Percentiles rank a stretch among this genome's conserved stretches.
These are phyloP conservation scores for Kazachstania taianensis DNA, from an alignment of 805 yeast species.

Conservation along the genomic window DNA sequence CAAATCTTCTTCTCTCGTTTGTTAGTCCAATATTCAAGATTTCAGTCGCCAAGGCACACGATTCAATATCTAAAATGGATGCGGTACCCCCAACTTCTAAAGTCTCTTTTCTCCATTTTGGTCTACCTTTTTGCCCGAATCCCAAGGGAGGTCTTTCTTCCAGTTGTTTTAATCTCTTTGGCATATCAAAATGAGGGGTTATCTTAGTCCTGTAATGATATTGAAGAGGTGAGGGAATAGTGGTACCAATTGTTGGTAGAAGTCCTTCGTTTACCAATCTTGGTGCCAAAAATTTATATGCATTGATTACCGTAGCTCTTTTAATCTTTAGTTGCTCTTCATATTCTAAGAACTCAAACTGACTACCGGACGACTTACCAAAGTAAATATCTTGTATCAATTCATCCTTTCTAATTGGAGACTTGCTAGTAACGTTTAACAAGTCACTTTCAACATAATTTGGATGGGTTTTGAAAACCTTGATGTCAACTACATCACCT, in stretches of 20 bases:
- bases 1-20: conserved; percentile 54
- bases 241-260: conserved; percentile 53
- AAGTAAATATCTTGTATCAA: conserved; percentile 62
- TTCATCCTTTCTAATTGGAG: conserved; percentile 46
- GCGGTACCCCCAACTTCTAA: conserved; percentile 45
- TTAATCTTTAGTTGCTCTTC: conserved; percentile 64
- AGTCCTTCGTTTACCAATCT: conserved; percentile 32
- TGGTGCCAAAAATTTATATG: conserved; percentile 70
- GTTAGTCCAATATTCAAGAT: conserved; percentile 65
- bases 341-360: conserved; percentile 73
- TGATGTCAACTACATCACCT: conserved; percentile 65
- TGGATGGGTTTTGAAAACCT: conserved; percentile 71
- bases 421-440: conserved; percentile 37
- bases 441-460: conserved; percentile 67
- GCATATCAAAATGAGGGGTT: conserved; percentile 90
- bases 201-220: conserved; percentile 81
- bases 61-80: conserved; percentile 80
- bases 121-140: conserved; percentile 78
- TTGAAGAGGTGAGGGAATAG: conserved; percentile 68
- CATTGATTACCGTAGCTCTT: conserved; percentile 64
- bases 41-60: conserved; percentile 80
- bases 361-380: conserved; percentile 92
- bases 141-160: conserved; percentile 63
- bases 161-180: conserved; percentile 40
- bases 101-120: conserved; percentile 47